These are phyloP conservation scores for Boletus rubroflammeus DNA, from an alignment of 768 basidiomycete species.

Conservation along the genomic window DNA sequence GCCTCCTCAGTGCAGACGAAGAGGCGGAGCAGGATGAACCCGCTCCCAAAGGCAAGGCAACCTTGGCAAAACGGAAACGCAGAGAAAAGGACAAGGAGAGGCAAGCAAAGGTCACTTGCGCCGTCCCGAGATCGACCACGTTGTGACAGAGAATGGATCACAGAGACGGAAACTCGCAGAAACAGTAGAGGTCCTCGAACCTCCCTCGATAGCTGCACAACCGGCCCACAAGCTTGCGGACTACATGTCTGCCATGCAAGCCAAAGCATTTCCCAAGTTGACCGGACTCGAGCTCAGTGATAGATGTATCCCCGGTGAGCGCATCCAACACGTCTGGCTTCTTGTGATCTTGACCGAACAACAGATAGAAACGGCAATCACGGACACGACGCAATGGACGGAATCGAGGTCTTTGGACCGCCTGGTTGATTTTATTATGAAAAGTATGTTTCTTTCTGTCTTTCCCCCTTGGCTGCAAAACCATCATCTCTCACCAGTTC, in stretches of 20 bases:
- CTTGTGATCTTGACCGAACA: conserved; percentile 44
- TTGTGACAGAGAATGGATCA: conserved; percentile 8
- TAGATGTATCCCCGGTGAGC: conserved; percentile 70
- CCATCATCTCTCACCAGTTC: conserved; percentile 37
- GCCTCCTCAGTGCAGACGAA: conserved; percentile 46
- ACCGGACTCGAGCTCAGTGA: conserved; percentile 80
- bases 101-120: conserved; percentile 56
- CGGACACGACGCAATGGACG: conserved; percentile 73
- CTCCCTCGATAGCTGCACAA: conserved; percentile 51
- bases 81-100: conserved; percentile 72
- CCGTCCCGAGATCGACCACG: conserved; percentile 1
- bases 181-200: conserved; percentile 35
- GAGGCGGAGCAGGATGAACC: conserved; percentile 35
- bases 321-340: background rate
- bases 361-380: conserved; percentile 66
- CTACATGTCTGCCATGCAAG: conserved; percentile 64
- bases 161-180: conserved; percentile 68
- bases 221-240: conserved; percentile 55
- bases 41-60: conserved; percentile 17
- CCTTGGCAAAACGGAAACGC: conserved; percentile 61
- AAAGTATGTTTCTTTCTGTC: conserved; percentile 47
- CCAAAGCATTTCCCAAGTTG: conserved; percentile 63
- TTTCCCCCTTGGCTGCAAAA: background rate
- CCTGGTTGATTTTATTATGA: conserved; percentile 70
- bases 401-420: conserved; percentile 67